These are phyloP conservation scores for Gossypium trilobum DNA, from an alignment of 441 rosid species.

Conservation along the genomic window DNA sequence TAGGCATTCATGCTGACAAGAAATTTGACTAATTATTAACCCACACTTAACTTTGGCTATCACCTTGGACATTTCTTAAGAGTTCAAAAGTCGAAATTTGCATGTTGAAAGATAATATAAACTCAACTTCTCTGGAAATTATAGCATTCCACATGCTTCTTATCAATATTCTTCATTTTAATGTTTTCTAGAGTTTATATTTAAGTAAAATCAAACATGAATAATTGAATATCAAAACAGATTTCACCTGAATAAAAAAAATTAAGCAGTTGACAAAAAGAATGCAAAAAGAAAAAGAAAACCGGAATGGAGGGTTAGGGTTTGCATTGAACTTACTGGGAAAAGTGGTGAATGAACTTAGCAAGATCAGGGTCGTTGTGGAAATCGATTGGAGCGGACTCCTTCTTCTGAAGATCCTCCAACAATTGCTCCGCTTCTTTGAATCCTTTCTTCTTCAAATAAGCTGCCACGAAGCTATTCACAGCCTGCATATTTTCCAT, in stretches of 20 bases:
- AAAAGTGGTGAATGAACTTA: conserved; percentile 52
- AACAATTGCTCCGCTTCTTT: conserved; percentile 34
- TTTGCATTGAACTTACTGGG: conserved; percentile 30
- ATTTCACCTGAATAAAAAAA: not conserved
- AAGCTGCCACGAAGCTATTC: conserved; percentile 47
- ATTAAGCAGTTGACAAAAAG: not conserved
- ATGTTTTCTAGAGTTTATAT: not conserved
- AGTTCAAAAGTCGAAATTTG: not conserved
- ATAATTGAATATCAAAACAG: not conserved
- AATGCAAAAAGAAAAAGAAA: not conserved
- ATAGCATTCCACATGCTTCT: not conserved
- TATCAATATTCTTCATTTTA: not conserved
- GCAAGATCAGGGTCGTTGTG: conserved; percentile 67
- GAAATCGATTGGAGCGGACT: conserved; percentile 30
- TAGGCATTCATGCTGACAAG: not conserved
- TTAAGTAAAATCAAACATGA: not conserved
- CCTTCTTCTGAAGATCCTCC: conserved; percentile 46
- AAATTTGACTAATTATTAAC: not conserved
- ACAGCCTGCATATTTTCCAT: conserved; percentile 38
- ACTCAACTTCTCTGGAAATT: not conserved
- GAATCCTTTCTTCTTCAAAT: conserved; percentile 73
- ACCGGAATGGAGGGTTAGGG: not conserved
- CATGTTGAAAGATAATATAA: not conserved
- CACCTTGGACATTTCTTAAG: not conserved
- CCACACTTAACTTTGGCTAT: not conserved